A percentile compares a stretch with the other conserved stretches of the same genome.
Conservation (phyloP, 2,329 filamentous ascomycete species). For the Hirsutella thompsonii region DNA sequence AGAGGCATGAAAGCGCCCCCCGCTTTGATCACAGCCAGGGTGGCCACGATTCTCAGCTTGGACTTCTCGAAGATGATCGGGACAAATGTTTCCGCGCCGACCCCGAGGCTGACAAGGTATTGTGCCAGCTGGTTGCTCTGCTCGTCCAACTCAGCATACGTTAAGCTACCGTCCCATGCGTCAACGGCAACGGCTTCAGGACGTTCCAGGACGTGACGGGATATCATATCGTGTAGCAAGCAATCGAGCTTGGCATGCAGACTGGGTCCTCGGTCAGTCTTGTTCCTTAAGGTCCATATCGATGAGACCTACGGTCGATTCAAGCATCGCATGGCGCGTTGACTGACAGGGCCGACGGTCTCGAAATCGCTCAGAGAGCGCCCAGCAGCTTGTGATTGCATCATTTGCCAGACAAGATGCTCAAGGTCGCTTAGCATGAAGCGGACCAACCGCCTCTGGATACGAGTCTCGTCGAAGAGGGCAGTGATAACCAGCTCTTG, state of each 20-base stretch:
- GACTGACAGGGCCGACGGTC: background rate
- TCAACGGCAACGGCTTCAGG: background rate
- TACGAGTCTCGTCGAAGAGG: background rate
- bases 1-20: conserved; percentile 12
- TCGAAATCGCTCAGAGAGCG: background rate
- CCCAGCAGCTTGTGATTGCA: background rate
- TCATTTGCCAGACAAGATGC: conserved; percentile 1
- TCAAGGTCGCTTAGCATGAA: conserved; percentile 1
- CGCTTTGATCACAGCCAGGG: conserved; percentile 12
- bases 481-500: background rate
- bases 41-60: conserved; percentile 9
- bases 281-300: background rate
- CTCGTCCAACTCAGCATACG: background rate
- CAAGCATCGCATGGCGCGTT: conserved; percentile 1
- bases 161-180: conserved; percentile 1
- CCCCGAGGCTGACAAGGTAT: background rate
- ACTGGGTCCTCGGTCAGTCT: background rate
- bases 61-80: conserved; percentile 9
- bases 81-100: conserved; percentile 1
- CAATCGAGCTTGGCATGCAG: background rate
- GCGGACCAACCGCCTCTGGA: background rate
- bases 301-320: background rate
- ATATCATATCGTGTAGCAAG: background rate
- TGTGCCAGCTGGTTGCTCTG: background rate
- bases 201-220: background rate